These are phyloP conservation scores for Aspergillus nidulans DNA, from an alignment of 495 filamentous ascomycete species.

Conservation along the genomic window DNA sequence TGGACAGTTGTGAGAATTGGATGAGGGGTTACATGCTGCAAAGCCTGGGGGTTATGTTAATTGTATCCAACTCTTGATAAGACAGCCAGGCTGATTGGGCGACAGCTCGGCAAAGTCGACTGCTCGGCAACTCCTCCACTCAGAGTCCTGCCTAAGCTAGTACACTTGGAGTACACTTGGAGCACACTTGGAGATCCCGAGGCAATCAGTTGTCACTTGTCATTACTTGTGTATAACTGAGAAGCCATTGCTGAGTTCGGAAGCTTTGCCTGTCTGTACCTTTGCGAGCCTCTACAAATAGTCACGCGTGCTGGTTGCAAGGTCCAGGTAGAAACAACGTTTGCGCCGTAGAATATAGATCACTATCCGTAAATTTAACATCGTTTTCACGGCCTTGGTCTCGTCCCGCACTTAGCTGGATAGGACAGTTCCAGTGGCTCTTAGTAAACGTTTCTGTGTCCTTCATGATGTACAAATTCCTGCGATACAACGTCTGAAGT, in stretches of 20 bases:
- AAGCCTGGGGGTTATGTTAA: not conserved
- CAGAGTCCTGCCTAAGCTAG: not conserved
- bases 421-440: too few relatives aligned
- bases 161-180: not conserved
- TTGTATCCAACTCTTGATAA: not conserved
- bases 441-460: too few relatives aligned
- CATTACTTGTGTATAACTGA: not conserved
- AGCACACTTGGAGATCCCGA: too few relatives aligned
- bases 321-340: not conserved
- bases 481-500: too few relatives aligned
- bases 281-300: not conserved
- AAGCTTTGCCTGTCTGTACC: not conserved
- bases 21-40: not conserved
- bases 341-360: too few relatives aligned
- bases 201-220: too few relatives aligned
- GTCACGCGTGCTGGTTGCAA: not conserved
- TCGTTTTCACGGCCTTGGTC: too few relatives aligned
- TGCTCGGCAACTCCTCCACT: constrained; percentile 9
- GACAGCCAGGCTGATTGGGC: constrained; percentile 2
- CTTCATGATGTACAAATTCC: too few relatives aligned
- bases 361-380: too few relatives aligned
- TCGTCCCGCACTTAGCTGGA: too few relatives aligned
- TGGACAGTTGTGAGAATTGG: not conserved
- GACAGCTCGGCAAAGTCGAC: not conserved
- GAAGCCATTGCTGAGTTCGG: not conserved